Conservation (phyloP, 495 filamentous ascomycete species). For the Hyaloscypha hepaticicola region DNA sequence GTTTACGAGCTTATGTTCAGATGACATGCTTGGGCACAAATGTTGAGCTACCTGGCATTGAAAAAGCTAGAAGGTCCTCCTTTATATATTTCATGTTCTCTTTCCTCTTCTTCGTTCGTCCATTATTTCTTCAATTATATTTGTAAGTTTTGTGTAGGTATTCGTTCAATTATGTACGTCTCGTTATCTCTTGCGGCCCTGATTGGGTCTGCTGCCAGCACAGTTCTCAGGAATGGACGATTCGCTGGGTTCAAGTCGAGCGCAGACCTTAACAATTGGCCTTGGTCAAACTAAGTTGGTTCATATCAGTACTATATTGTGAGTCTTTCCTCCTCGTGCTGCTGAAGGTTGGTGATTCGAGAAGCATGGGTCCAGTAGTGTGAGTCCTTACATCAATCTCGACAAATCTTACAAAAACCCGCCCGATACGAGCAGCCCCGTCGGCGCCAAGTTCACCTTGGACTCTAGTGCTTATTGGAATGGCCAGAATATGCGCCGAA, state of each 20-base stretch:
- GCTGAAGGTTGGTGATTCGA: conserved; percentile 43
- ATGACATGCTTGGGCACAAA: not conserved
- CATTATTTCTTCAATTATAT: conserved; percentile 3
- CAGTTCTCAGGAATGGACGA: conserved; percentile 61
- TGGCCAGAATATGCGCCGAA: conserved; percentile 58
- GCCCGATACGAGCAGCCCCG: conserved; percentile 55
- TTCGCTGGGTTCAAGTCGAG: conserved; percentile 53
- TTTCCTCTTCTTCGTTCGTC: conserved; percentile 1
- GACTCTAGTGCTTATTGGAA: conserved; percentile 64
- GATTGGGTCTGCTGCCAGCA: conserved; percentile 15
- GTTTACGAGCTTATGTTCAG: not conserved
- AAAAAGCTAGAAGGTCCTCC: not conserved
- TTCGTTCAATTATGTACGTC: conserved; percentile 22
- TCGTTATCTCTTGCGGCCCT: conserved; percentile 18
- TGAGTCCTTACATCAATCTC: conserved; percentile 54
- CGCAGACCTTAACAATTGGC: conserved; percentile 57
- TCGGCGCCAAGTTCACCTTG: conserved; percentile 70
- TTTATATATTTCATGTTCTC: not conserved
- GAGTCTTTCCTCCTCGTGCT: conserved; percentile 29
- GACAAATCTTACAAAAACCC: conserved; percentile 62
- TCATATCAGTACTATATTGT: conserved; percentile 71
- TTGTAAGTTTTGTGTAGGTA: not conserved
- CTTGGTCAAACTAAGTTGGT: conserved; percentile 63
- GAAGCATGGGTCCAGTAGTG: conserved; percentile 47
- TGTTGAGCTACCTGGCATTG: not conserved